These are phyloP conservation scores for Trichomonascaceae sp. DNA, from an alignment of 1,139 yeast genomes.

Conservation along the genomic window DNA sequence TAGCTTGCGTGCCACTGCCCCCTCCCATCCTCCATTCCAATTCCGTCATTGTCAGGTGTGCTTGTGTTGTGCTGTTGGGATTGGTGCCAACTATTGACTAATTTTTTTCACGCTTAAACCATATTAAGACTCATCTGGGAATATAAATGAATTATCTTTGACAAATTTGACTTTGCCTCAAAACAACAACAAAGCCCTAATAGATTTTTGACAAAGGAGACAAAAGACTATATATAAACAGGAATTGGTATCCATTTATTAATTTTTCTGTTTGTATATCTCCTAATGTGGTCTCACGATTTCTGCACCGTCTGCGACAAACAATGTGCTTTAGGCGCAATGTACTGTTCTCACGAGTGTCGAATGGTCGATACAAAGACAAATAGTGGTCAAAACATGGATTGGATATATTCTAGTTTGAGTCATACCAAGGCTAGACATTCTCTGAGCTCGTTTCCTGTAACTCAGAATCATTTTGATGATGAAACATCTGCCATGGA, in stretches of 20 bases:
- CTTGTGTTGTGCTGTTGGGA: background rate
- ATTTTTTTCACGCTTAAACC: background rate
- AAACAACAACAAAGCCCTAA: slow-evolving; percentile 2
- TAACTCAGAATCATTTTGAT: background rate
- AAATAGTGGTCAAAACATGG: slow-evolving; percentile 10
- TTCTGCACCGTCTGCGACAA: slow-evolving; percentile 41
- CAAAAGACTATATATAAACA: too few relatives aligned
- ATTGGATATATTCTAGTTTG: slow-evolving; percentile 14
- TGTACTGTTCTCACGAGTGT: slow-evolving; percentile 38
- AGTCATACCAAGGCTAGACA: slow-evolving; percentile 8
- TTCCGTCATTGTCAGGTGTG: background rate
- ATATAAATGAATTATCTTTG: background rate
- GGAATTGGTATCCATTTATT: too few relatives aligned
- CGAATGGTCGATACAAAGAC: slow-evolving; percentile 17
- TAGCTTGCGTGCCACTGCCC: background rate
- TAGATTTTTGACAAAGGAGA: too few relatives aligned
- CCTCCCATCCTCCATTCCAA: too few relatives aligned
- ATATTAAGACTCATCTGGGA: background rate
- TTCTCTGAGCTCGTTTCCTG: background rate
- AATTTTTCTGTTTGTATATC: too few relatives aligned
- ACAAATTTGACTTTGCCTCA: background rate
- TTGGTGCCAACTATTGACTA: background rate
- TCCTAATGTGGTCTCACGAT: slow-evolving; percentile 37
- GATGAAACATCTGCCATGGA: background rate
- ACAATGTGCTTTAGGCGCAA: slow-evolving; percentile 34